Conservation (phyloP, 2,329 filamentous ascomycete species). For the Zymoseptoria pseudotritici region DNA sequence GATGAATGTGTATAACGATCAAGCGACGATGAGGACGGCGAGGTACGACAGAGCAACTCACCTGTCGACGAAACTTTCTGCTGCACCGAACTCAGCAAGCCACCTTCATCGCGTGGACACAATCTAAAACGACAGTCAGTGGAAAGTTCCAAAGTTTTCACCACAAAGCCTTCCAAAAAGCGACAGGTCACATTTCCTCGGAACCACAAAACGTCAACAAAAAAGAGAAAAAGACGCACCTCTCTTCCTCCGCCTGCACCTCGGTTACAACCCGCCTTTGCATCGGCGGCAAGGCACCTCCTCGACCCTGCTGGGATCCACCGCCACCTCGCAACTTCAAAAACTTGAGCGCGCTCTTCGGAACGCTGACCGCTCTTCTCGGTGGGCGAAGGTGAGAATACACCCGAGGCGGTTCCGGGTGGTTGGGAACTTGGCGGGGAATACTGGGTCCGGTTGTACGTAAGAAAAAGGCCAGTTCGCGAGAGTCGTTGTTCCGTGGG, state of each 20-base stretch:
- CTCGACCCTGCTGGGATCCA: neutral
- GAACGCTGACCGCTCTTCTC: slow-evolving; percentile 19
- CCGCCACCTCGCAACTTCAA: slow-evolving; percentile 14
- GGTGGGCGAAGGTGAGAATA: slow-evolving; percentile 8
- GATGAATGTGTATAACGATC: neutral
- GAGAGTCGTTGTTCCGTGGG: slow-evolving; percentile 23
- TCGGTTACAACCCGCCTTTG: slow-evolving; percentile 7
- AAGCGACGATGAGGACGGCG: neutral
- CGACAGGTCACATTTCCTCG: slow-evolving; percentile 3
- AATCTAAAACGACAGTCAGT: slow-evolving; percentile 3
- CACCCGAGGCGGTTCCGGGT: slow-evolving; percentile 9
- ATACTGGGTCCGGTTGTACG: slow-evolving; percentile 31
- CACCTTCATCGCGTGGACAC: slow-evolving; percentile 22
- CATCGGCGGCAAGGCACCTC: neutral
- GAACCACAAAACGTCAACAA: neutral
- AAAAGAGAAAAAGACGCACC: slow-evolving; percentile 11
- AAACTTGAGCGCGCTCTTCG: slow-evolving; percentile 28
- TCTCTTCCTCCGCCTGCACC: slow-evolving; percentile 18
- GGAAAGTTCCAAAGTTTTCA: neutral
- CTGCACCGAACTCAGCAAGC: slow-evolving; percentile 20
- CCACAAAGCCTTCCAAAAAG: neutral
- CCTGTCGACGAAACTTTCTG: slow-evolving; percentile 30
- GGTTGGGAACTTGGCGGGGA: slow-evolving; percentile 25
- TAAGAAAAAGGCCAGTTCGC: slow-evolving; percentile 34
- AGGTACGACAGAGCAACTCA: slow-evolving; percentile 9